Base-by-base conservation (phyloP, 495 filamentous ascomycete genomes). In the Aspergillus biplanus region DNA sequence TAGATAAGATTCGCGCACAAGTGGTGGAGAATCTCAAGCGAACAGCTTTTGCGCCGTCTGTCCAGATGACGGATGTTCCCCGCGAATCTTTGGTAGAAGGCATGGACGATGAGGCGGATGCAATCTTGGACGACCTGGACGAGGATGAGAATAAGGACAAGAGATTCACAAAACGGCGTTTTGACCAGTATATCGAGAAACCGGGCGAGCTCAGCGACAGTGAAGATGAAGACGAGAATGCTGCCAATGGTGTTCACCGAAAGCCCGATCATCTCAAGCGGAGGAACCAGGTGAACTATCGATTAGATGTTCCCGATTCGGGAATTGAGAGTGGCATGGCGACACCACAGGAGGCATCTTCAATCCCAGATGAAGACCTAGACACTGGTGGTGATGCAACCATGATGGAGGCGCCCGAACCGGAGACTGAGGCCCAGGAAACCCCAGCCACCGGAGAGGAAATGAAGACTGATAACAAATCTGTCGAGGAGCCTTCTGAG, bases 21-120 rank as follows among this genome's bases (percentile, higher is more conserved):
- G 90, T 99, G 44, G 89, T 97, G 52, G 93, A 97, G 60, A 99
- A 99, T 69, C 85, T 99, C 5, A 89, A 89, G 67, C 90, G 90
- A 53, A 97, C 94, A 0, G 87, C 89, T 3, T 90, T 92, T 67
- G 92, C 90, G 0, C 95, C 96, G 0, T 96, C 92, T 0, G 95
- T 98, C 13, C 95, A 97, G 73, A 92, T 97, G 87, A 89, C 90
- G 7, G 93, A 97, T 68, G 90, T 97, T n/a, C 95, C 96, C 3
- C 90, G 91, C 9, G 84, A 88, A 27, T 83, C 89, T 1, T 67
- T 82, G 33, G 68, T 90, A 12, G 81, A 86, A 33, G 89, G 87
- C 31, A 87, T 90, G 69, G 83, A 87, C 57, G 92, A 96, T 58
- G 93, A 97, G 48, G 87, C 90, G 33, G 93, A 97, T 50, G 95